These are phyloP conservation scores for Cyclotella atomus DNA, from an alignment of 108 stramenopile genomes.

Conservation along the genomic window DNA sequence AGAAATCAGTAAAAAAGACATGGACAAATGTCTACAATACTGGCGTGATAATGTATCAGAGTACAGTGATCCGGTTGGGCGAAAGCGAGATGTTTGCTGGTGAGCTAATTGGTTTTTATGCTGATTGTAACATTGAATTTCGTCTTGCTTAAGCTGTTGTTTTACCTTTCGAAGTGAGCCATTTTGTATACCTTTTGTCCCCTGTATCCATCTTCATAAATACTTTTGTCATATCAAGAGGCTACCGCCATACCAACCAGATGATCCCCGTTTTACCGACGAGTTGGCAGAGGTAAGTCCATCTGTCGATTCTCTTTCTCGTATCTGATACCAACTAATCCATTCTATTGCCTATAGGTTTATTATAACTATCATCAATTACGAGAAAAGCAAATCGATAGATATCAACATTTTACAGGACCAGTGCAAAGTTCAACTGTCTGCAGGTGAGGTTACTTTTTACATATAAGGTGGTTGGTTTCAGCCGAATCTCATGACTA, in stretches of 20 bases:
- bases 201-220: slow-evolving; percentile 18
- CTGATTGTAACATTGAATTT: no score
- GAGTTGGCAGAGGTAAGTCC: slow-evolving; percentile 46
- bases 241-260: slow-evolving; percentile 42
- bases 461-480: neutral
- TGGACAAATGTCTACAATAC: slow-evolving; percentile 56
- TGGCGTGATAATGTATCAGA: slow-evolving; percentile 58
- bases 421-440: slow-evolving; percentile 49
- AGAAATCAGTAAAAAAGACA: slow-evolving; percentile 44
- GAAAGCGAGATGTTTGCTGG: slow-evolving; percentile 54
- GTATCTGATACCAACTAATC: no score
- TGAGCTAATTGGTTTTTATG: slow-evolving; percentile 3
- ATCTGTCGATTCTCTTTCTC: neutral
- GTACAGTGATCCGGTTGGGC: slow-evolving; percentile 36
- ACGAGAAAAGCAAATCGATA: slow-evolving; percentile 40
- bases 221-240: slow-evolving; percentile 35
- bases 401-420: slow-evolving; percentile 46
- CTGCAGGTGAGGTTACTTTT: neutral
- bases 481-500: no score
- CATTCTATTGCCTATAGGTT: slow-evolving; percentile 13
- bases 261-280: slow-evolving; percentile 31
- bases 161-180: slow-evolving; percentile 46
- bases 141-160: neutral
- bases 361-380: slow-evolving; percentile 39
- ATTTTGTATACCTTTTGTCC: slow-evolving; percentile 31